Conservation (phyloP, 176 grass and related monocot genomes). For the Aechmea fasciata region DNA sequence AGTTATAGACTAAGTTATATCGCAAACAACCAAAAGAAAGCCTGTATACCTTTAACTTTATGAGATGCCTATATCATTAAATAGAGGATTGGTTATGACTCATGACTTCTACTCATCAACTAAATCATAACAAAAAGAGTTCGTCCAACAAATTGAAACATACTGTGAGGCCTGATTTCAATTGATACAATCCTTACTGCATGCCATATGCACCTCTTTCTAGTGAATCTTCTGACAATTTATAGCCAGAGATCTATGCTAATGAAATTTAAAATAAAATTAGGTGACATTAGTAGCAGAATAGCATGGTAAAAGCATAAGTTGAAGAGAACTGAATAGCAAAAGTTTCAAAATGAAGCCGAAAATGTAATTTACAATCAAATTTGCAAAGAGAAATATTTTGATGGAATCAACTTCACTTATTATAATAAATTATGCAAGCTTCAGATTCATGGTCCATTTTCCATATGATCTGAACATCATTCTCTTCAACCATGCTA, state of each 20-base stretch:
- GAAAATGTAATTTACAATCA: too few species aligned
- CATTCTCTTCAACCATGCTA: too few species aligned
- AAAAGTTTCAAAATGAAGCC: too few species aligned
- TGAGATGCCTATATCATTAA: background rate
- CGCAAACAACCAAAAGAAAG: background rate
- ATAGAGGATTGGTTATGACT: background rate
- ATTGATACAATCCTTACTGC: background rate
- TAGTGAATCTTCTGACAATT: background rate
- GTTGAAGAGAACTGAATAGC: too few species aligned
- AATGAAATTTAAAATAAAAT: background rate
- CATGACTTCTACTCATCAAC: background rate
- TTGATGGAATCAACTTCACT: too few species aligned
- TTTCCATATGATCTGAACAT: too few species aligned
- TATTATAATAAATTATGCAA: too few species aligned
- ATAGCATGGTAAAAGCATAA: background rate
- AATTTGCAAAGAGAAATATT: too few species aligned
- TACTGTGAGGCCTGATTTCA: background rate
- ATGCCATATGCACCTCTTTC: background rate
- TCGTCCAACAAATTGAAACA: background rate
- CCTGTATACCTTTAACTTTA: slow-evolving; percentile 2
- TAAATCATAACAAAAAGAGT: background rate
- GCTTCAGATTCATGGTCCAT: background rate
- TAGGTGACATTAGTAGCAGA: background rate
- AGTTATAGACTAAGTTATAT: slow-evolving; percentile 3
- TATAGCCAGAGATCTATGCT: background rate